Percentiles rank a stretch among this genome's conserved stretches.
These are phyloP conservation scores for Cladophialophora carrionii DNA, from an alignment of 2,329 filamentous ascomycete species.

Conservation along the genomic window DNA sequence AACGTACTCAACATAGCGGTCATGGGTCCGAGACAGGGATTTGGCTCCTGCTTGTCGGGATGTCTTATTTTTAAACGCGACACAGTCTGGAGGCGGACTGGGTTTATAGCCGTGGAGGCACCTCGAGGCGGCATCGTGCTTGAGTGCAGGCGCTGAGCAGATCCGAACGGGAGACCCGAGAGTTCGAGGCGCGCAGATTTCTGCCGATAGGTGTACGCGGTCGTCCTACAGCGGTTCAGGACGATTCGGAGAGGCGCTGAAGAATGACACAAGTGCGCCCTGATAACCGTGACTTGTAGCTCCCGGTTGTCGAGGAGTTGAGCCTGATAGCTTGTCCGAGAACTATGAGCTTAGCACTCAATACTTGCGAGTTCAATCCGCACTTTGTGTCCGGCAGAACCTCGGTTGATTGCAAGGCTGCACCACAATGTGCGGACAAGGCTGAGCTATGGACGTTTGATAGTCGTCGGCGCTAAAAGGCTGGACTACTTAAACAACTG, in stretches of 20 bases:
- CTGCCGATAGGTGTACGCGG: not conserved
- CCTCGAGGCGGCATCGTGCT: constrained; percentile 51
- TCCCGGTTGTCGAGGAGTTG: not conserved
- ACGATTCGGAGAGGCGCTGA: not conserved
- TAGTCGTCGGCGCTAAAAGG: not conserved
- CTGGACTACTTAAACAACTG: not conserved
- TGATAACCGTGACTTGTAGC: not conserved
- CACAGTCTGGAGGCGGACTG: constrained; percentile 53
- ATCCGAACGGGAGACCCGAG: not conserved
- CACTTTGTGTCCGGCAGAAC: constrained; percentile 10
- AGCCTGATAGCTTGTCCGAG: not conserved
- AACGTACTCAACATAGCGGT: constrained; percentile 65
- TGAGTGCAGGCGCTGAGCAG: not conserved
- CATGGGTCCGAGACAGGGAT: constrained; percentile 70
- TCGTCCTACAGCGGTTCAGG: not conserved
- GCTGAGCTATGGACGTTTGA: not conserved
- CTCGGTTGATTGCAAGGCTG: constrained; percentile 8
- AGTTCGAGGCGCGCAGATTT: not conserved
- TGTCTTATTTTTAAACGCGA: constrained; percentile 64
- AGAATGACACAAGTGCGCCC: not conserved
- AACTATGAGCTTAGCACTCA: not conserved
- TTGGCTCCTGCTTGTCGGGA: constrained; percentile 64
- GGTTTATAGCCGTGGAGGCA: constrained; percentile 50
- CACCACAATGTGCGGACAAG: not conserved
- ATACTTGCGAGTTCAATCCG: not conserved